These are phyloP conservation scores for Tricholoma furcatifolium DNA, from an alignment of 768 basidiomycete species.

Conservation along the genomic window DNA sequence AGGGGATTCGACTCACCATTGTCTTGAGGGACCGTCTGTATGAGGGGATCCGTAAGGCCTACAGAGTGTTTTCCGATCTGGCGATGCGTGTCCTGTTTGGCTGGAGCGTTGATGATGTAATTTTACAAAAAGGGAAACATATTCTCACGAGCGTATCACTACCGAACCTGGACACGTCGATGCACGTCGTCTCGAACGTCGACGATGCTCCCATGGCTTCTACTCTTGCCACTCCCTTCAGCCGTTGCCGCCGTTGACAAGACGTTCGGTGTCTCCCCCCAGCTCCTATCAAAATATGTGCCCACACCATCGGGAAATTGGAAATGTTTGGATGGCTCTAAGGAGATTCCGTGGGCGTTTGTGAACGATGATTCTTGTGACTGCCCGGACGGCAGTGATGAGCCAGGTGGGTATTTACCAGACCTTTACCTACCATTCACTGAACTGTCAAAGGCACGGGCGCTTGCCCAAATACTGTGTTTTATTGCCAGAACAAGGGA, in stretches of 20 bases:
- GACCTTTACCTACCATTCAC: constrained; percentile 2
- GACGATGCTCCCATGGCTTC: constrained; percentile 51
- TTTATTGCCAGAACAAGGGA: constrained; percentile 87
- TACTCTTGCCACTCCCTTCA: constrained; percentile 39
- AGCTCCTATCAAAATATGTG: constrained; percentile 53
- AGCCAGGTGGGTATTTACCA: constrained; percentile 66
- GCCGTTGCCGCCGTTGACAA: constrained; percentile 39
- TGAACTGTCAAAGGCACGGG: constrained; percentile 61
- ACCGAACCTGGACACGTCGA: constrained; percentile 37
- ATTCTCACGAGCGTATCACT: constrained; percentile 4
- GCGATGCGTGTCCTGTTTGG: constrained; percentile 41
- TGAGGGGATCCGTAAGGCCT: constrained; percentile 25
- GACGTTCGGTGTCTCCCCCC: constrained; percentile 58
- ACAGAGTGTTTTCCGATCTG: constrained; percentile 19
- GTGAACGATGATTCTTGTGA: constrained; percentile 97
- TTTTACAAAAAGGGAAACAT: background rate
- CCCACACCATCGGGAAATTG: constrained; percentile 57
- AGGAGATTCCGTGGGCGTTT: constrained; percentile 73
- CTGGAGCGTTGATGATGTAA: constrained; percentile 26
- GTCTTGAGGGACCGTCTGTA: constrained; percentile 41
- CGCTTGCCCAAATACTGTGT: constrained; percentile 73
- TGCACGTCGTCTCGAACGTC: constrained; percentile 11
- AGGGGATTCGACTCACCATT: constrained; percentile 38
- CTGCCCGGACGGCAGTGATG: constrained; percentile 92
- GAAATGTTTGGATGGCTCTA: constrained; percentile 80